Evolutionary conservation across 2,329 filamentous ascomycete species (phyloP).

Genomic region (Penicillium sp.): DNA sequence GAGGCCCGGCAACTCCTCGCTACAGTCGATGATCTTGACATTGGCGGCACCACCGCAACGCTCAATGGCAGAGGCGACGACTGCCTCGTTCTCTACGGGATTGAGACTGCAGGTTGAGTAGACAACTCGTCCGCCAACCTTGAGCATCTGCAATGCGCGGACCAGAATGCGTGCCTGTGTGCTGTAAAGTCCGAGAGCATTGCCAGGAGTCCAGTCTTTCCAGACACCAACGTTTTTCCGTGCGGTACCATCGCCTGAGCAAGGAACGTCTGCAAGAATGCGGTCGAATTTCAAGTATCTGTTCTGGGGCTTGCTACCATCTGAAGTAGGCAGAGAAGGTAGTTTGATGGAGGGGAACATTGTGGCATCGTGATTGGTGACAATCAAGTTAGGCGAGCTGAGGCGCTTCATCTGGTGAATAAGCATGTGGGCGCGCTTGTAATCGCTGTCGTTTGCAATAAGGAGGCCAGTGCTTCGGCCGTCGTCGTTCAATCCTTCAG

Average conservation of each 20-base stretch:
- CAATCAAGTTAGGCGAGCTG: slow-evolving; percentile 91
- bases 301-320: slow-evolving; percentile 53
- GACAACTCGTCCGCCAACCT: slow-evolving; percentile 87
- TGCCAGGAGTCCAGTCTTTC: slow-evolving; percentile 90
- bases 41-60: slow-evolving; percentile 79
- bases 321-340: slow-evolving; percentile 54
- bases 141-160: slow-evolving; percentile 90
- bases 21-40: slow-evolving; percentile 80
- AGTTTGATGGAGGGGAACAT: slow-evolving; percentile 90
- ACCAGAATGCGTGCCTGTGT: slow-evolving; percentile 89
- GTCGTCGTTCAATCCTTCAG: slow-evolving; percentile 63
- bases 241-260: slow-evolving; percentile 89
- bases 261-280: slow-evolving; percentile 93
- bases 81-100: slow-evolving; percentile 93
- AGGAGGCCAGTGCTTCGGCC: slow-evolving; percentile 87
- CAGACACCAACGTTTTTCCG: slow-evolving; percentile 92
- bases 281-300: slow-evolving; percentile 94
- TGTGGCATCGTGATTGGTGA: slow-evolving; percentile 96
- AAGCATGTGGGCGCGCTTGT: slow-evolving; percentile 94
- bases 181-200: slow-evolving; percentile 77
- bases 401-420: slow-evolving; percentile 97
- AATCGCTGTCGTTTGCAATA: slow-evolving; percentile 94
- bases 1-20: slow-evolving; percentile 69
- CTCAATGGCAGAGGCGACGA: slow-evolving; percentile 81
- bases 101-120: slow-evolving; percentile 99